These are phyloP conservation scores for Cerrena zonata DNA, from an alignment of 1,284 basidiomycete species.

Conservation along the genomic window DNA sequence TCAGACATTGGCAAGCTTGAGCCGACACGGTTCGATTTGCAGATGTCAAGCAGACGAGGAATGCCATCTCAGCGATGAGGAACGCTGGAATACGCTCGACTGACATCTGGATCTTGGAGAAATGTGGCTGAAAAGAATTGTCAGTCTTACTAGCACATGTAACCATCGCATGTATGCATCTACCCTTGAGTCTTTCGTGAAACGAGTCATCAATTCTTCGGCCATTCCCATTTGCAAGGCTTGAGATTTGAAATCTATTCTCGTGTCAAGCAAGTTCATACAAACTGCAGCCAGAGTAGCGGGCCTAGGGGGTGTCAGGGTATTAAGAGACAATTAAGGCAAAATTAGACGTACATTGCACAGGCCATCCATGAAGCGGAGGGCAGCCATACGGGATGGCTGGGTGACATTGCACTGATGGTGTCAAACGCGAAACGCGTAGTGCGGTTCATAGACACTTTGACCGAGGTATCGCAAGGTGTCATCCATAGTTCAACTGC, in stretches of 20 bases:
- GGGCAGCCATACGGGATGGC: constrained; percentile 30
- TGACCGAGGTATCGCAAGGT: constrained; percentile 57
- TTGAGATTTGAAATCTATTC: constrained; percentile 56
- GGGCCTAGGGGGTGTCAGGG: constrained; percentile 36
- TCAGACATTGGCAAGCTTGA: constrained; percentile 61
- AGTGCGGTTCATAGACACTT: constrained; percentile 49
- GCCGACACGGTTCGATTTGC: constrained; percentile 60
- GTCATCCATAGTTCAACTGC: constrained; percentile 54
- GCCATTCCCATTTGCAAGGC: constrained; percentile 62
- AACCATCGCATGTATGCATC: constrained; percentile 15
- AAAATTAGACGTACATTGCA: constrained; percentile 24
- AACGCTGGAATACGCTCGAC: constrained; percentile 54
- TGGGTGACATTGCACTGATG: constrained; percentile 37
- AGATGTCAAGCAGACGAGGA: constrained; percentile 65
- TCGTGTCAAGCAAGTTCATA: constrained; percentile 50
- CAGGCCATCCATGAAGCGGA: constrained; percentile 32
- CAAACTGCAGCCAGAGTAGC: constrained; percentile 51
- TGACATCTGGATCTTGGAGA: constrained; percentile 44
- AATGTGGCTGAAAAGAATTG: constrained; percentile 33
- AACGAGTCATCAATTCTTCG: constrained; percentile 54
- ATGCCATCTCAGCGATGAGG: constrained; percentile 62
- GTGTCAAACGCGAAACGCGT: constrained; percentile 43
- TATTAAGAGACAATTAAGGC: constrained; percentile 1
- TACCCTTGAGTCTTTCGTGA: constrained; percentile 46
- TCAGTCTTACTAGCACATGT: not conserved